Evolutionary conservation across 345 rosid genomes (phyloP).

Genomic region (Diplotaxis tenuifolia): DNA sequence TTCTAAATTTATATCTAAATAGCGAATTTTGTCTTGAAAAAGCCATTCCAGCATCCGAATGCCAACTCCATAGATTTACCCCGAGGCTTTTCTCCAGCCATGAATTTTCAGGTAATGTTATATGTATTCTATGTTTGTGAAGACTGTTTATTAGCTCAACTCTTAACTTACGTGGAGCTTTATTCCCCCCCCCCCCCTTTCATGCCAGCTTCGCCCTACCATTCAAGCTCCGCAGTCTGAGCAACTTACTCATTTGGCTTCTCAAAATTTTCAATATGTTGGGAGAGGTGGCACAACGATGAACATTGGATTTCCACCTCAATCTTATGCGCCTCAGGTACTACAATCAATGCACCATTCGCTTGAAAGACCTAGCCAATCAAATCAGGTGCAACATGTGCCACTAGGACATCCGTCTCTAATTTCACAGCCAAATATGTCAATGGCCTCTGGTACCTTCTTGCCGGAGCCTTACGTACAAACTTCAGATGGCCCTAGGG

Average conservation of each 20-base stretch:
- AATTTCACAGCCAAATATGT: slow-evolving; percentile 50
- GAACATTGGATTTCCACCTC: slow-evolving; percentile 70
- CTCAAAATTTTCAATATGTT: slow-evolving; percentile 73
- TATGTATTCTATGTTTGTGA: slow-evolving; percentile 29
- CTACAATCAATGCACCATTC: slow-evolving; percentile 62
- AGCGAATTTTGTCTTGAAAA: slow-evolving; percentile 11
- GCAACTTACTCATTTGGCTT: slow-evolving; percentile 57
- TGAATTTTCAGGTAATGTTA: slow-evolving; percentile 65
- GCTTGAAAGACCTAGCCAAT: slow-evolving; percentile 62
- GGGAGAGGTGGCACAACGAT: slow-evolving; percentile 53
- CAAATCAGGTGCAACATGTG: slow-evolving; percentile 50
- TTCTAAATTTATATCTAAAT: slow-evolving; percentile 6
- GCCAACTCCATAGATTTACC: slow-evolving; percentile 59
- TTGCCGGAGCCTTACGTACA: slow-evolving; percentile 54
- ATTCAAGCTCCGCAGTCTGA: slow-evolving; percentile 61
- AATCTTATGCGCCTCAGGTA: slow-evolving; percentile 60
- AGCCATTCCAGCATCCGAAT: slow-evolving; percentile 63
- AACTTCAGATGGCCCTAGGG: slow-evolving; percentile 52
- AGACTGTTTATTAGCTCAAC: slow-evolving; percentile 18
- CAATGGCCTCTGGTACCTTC: slow-evolving; percentile 49
- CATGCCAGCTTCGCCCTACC: slow-evolving; percentile 65
- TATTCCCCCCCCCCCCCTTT: too few relatives aligned
- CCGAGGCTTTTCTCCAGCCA: slow-evolving; percentile 61
- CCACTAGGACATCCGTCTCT: slow-evolving; percentile 53
- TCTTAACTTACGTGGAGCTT: not conserved